Evolutionary conservation across 2,329 filamentous ascomycete species (phyloP), one percentile per base, ranked within the genome.

Genomic region (Fusarium proliferatum): DNA sequence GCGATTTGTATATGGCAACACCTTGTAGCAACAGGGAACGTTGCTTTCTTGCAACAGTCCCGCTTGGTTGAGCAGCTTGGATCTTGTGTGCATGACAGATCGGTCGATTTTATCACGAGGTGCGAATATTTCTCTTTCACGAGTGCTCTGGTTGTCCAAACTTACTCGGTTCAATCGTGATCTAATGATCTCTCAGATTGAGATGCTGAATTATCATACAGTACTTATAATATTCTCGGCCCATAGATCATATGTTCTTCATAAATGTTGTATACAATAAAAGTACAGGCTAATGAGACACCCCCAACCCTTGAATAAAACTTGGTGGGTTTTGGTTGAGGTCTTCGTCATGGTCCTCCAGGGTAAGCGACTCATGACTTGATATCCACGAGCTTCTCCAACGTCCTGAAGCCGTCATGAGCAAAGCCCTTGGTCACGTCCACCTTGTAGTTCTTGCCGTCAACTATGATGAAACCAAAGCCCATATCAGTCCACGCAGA

Each of bases 341-440:
- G 36, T 28, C 38, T 34, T 45, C n/a, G 23, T n/a, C 30, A 33
- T 21, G 9, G 15, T 15, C 6, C 49, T 56, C 48, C 23, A 52
- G 58, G 49, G 55, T 55, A 61, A 28, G 48, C 12, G 49, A 4
- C 30, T 71, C 28, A 78, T n/a, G 65, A 49, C 58, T 78, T 69
- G 46, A 79, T 76, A 23, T 77, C 77, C 38, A 88, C 84, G 43
- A 92, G 77, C 71, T 87, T 85, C 80, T 92, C 90, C 60, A 92
- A 78, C 7, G 88, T 88, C 61, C 83, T 84, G 48, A 91, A 91
- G 8, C 87, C 84, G 45, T 92, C 90, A 55, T 91, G 83, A 28
- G 87, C 87, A 82, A 88, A 90, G 2, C 88, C 89, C 43, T 85
- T 85, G 6, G 83, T 84, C 21, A 90, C 83, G 73, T 91, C 90